These are phyloP conservation scores for Anthracocystis panici-leucophaei DNA, from an alignment of 1,284 basidiomycete genomes.

Conservation along the genomic window DNA sequence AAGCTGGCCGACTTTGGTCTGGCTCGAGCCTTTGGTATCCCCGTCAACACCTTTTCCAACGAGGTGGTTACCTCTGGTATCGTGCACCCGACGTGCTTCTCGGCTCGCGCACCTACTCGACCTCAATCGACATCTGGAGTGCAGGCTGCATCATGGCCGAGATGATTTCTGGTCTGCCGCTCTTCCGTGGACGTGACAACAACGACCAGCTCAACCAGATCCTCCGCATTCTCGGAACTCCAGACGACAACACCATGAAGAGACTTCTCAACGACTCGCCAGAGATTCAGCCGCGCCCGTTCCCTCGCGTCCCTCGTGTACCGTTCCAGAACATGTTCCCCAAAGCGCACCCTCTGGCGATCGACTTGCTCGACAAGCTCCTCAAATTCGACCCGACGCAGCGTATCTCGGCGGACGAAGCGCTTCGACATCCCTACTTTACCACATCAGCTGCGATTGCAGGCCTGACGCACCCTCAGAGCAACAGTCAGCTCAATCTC, in stretches of 20 bases:
- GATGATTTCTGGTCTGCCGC: constrained; percentile 91
- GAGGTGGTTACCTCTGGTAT: constrained; percentile 94
- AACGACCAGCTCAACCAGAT: constrained; percentile 98
- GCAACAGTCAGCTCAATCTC: constrained; percentile 47
- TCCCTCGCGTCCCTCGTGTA: constrained; percentile 90
- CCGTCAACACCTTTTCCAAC: constrained; percentile 69
- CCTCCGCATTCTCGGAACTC: constrained; percentile 96
- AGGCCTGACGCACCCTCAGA: constrained; percentile 35
- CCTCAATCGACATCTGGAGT: constrained; percentile 99
- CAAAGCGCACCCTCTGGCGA: constrained; percentile 89
- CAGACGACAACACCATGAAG: constrained; percentile 86
- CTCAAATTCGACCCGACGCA: constrained; percentile 96
- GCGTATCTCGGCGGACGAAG: constrained; percentile 90
- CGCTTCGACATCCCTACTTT: constrained; percentile 93
- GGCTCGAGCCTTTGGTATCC: constrained; percentile 78
- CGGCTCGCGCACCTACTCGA: constrained; percentile 96
- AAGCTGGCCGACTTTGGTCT: constrained; percentile 90
- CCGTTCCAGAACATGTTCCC: constrained; percentile 89
- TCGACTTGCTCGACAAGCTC: constrained; percentile 93
- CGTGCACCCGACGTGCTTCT: constrained; percentile 97
- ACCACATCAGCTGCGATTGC: constrained; percentile 70
- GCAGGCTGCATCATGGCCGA: constrained; percentile 97
- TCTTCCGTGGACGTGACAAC: constrained; percentile 97
- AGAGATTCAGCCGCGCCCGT: constrained; percentile 87
- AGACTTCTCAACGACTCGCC: constrained; percentile 94